Percentiles rank a stretch among this genome's conserved stretches.
Evolutionary conservation across 2,329 filamentous ascomycete genomes (phyloP).

Genomic region (Thelonectria discophora): DNA sequence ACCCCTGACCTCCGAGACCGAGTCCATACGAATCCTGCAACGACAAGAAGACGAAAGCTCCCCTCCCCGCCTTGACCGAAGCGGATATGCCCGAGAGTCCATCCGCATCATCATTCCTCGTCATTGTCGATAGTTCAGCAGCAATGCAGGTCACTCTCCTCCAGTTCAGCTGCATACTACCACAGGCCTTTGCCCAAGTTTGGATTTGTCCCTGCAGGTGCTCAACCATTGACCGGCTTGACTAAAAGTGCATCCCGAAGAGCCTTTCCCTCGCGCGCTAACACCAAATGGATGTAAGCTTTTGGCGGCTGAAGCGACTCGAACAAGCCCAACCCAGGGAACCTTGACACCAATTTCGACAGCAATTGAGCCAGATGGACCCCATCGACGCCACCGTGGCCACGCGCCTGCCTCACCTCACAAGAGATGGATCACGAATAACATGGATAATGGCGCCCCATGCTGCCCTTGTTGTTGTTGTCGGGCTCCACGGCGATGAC

Average conservation of each 20-base stretch:
- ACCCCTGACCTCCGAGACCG: background rate
- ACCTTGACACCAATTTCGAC: conserved; percentile 12
- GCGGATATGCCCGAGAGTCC: conserved; percentile 10
- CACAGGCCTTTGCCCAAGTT: conserved; percentile 1
- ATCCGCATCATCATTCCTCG: conserved; percentile 18
- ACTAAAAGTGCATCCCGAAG: conserved; percentile 18
- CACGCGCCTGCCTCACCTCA: conserved; percentile 15
- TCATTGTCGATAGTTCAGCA: conserved; percentile 7
- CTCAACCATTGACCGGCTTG: conserved; percentile 8
- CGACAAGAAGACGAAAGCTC: background rate
- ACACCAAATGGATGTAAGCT: conserved; percentile 27
- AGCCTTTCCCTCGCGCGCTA: conserved; percentile 14
- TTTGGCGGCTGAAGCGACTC: conserved; percentile 26
- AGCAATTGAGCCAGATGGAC: conserved; percentile 18
- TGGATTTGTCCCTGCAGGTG: background rate
- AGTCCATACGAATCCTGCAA: too few species aligned
- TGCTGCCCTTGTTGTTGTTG: conserved; percentile 13
- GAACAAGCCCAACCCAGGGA: conserved; percentile 15
- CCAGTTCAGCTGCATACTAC: conserved; percentile 1
- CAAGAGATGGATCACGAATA: conserved; percentile 1
- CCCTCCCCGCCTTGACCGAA: conserved; percentile 1
- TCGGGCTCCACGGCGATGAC: conserved; percentile 20
- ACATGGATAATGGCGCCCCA: conserved; percentile 22
- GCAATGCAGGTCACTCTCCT: conserved; percentile 10
- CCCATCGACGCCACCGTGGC: conserved; percentile 21